A percentile compares a stretch with the other conserved stretches of the same genome.
phyloP scores from a whole-genome alignment of 75 land plant species.

The Pinus albicaulis region DNA sequence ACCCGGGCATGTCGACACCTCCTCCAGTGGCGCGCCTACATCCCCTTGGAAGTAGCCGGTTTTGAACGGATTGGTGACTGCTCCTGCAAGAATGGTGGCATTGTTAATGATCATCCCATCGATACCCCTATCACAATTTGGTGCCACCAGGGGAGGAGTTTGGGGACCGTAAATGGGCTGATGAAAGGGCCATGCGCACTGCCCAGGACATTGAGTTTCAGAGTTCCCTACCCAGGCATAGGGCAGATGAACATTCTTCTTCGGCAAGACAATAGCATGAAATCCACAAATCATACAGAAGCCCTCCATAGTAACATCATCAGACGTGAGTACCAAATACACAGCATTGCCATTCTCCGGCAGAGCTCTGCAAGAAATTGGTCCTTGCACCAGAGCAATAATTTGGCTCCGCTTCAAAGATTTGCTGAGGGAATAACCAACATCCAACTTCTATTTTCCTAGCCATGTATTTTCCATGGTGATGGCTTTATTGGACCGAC shows the following conservation, averaged over 20 bases:
- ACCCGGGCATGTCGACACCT: too few species aligned
- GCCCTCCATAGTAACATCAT: conserved; percentile 35
- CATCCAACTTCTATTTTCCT: conserved; percentile 16
- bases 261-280: conserved; percentile 10
- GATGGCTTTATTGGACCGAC: neutral
- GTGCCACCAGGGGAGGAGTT: too few species aligned
- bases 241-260: conserved; percentile 1
- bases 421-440: conserved; percentile 14
- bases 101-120: too few species aligned
- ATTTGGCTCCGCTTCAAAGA: conserved; percentile 14
- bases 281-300: conserved; percentile 60
- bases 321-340: conserved; percentile 35
- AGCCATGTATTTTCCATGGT: conserved; percentile 3
- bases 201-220: conserved; percentile 13
- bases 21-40: too few species aligned
- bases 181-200: too few species aligned
- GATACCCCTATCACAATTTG: too few species aligned
- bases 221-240: conserved; percentile 25
- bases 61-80: too few species aligned
- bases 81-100: too few species aligned
- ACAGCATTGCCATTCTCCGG: conserved; percentile 18
- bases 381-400: neutral
- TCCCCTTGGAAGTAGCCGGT: too few species aligned
- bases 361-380: neutral
- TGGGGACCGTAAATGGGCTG: too few species aligned